Base-by-base conservation (phyloP, 208 protist genomes). In the Strigomonas galati region DNA sequence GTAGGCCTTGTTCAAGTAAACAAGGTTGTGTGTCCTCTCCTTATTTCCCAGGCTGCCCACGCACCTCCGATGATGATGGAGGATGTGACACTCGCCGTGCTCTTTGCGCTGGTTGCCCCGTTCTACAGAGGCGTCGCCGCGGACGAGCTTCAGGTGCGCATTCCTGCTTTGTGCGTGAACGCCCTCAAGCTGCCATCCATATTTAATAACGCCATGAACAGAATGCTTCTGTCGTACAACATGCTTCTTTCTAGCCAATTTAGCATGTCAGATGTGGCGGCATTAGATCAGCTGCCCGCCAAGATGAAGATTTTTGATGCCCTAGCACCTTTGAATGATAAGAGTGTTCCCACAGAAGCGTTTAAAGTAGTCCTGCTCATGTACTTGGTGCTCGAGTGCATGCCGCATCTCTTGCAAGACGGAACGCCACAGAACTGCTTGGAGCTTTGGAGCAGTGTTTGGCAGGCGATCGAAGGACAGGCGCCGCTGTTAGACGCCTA, bases 141-240 rank as follows among this genome's bases (percentile, higher is more conserved):
- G 0, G 69, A 68, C 3, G 65, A 82, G 27, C 37, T 86, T 1
- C 74, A 80, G 35, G 67, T 79, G 19, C 76, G 75, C 24, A 64
- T 92, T 35, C 84, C 81, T 30, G 82, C 80, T 15, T 56, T 95
- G 1, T 89, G 82, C 65, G 51, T 95, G 17, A 83, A 90, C 61
- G 79, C 86, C 10, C 75, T 95, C n/a, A 95, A 92, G 72, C 70
- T 95, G 24, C 77, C 89, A 17, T 61, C 80, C 19, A 48, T 70
- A 7, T 76, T 71, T 31, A 75, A 62, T 67, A 78, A 91, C 58
- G 80, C 64, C 12, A 65, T 91, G 26, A 74, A 78, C 2, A 71
- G 79, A 23, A 85, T 95, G 81, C 28, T 91, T n/a, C 72, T 86
- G 32, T 79, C 74, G 28, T 90, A 87, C 74, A 87, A 81, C 52